phyloP scores from a whole-genome alignment of 2,329 filamentous ascomycete species.

The Aspergillus sp. region DNA sequence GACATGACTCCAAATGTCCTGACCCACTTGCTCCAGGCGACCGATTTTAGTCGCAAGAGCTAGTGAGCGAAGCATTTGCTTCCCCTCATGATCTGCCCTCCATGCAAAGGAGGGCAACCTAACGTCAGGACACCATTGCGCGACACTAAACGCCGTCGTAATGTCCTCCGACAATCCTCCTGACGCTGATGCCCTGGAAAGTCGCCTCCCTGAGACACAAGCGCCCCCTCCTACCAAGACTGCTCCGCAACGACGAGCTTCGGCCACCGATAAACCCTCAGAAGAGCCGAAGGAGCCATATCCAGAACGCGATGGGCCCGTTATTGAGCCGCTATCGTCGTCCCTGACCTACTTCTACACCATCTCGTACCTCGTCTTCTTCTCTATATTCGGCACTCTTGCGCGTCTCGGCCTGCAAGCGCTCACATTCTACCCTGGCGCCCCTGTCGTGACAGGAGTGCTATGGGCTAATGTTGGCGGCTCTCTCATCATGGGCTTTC shows the following conservation, averaged over 20 bases:
- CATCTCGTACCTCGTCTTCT: constrained; percentile 80
- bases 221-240: constrained; percentile 50
- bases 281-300: constrained; percentile 20
- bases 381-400: constrained; percentile 82
- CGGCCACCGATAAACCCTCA: constrained; percentile 33
- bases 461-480: constrained; percentile 90
- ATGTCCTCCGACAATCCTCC: constrained; percentile 7
- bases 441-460: constrained; percentile 73
- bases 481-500: constrained; percentile 81
- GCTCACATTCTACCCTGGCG: constrained; percentile 77
- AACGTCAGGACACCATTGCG: not conserved
- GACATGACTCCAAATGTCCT: not conserved
- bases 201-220: constrained; percentile 30
- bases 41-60: constrained; percentile 7
- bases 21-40: constrained; percentile 13
- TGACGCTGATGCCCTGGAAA: constrained; percentile 19
- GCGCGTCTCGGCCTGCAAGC: constrained; percentile 80
- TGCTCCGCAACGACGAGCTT: constrained; percentile 42
- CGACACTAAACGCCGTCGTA: not conserved
- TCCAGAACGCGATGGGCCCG: constrained; percentile 18
- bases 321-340: constrained; percentile 48
- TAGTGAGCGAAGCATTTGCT: constrained; percentile 11
- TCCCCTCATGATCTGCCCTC: constrained; percentile 4
- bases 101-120: not conserved
- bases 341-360: constrained; percentile 68